These are phyloP conservation scores for Drosera spatulata DNA, from an alignment of 179 eudicot species.

Conservation along the genomic window DNA sequence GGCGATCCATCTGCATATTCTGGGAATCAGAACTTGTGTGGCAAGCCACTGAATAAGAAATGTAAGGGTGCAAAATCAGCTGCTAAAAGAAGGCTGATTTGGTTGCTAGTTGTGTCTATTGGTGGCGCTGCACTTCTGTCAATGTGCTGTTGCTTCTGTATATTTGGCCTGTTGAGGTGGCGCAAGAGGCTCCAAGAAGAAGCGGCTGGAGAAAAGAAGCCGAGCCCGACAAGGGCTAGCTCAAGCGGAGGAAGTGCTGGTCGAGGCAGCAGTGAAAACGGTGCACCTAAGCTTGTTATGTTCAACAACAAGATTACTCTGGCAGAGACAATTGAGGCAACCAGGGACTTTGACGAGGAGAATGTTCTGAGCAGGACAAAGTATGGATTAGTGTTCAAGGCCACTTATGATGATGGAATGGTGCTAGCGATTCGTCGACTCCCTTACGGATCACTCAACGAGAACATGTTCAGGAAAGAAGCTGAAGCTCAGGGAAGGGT, in stretches of 20 bases:
- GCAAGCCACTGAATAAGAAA: conserved; percentile 32
- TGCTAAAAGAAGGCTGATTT: conserved; percentile 17
- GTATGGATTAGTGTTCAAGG: conserved; percentile 47
- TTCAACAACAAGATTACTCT: conserved; percentile 52
- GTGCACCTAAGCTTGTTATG: conserved; percentile 57
- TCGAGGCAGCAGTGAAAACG: conserved; percentile 55
- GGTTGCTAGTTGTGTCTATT: conserved; percentile 26
- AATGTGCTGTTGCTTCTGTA: conserved; percentile 43
- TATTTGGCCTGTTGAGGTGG: conserved; percentile 41
- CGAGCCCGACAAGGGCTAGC: conserved; percentile 37
- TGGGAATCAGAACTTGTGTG: conserved; percentile 36
- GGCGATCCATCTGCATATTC: conserved; percentile 22
- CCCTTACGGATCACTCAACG: conserved; percentile 26
- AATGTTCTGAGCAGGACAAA: conserved; percentile 46
- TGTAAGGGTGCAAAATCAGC: conserved; percentile 25
- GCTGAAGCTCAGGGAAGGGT: conserved; percentile 51
- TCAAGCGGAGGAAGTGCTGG: conserved; percentile 31
- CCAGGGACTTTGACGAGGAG: conserved; percentile 65
- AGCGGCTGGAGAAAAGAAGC: conserved; percentile 41
- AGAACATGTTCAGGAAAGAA: conserved; percentile 38
- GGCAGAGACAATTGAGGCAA: conserved; percentile 57
- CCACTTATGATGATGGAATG: conserved; percentile 47
- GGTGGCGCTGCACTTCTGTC: conserved; percentile 29
- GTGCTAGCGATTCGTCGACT: conserved; percentile 51
- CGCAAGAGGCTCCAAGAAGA: conserved; percentile 33